These are phyloP conservation scores for Pichia sp. DNA, from an alignment of 1,139 yeast species.

Conservation along the genomic window DNA sequence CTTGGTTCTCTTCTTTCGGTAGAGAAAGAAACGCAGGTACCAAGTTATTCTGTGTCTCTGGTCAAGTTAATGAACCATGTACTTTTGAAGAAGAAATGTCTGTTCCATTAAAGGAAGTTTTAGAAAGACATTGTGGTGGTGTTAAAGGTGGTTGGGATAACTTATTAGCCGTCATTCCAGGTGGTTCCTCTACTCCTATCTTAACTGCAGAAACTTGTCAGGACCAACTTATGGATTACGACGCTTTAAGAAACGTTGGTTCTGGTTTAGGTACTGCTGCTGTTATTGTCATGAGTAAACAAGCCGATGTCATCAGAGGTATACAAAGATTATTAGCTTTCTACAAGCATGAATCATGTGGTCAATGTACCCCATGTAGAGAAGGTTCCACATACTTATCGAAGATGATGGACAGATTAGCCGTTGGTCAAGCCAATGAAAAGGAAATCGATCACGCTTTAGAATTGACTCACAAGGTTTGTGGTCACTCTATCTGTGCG, in stretches of 20 bases:
- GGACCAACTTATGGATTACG: constrained; percentile 78
- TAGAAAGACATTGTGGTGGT: constrained; percentile 90
- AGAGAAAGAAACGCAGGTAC: constrained; percentile 83
- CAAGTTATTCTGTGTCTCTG: constrained; percentile 81
- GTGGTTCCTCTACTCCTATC: constrained; percentile 85
- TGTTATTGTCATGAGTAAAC: constrained; percentile 84
- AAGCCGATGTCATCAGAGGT: constrained; percentile 79
- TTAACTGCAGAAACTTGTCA: constrained; percentile 67
- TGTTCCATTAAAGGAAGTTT: constrained; percentile 73
- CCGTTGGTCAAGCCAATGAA: constrained; percentile 72
- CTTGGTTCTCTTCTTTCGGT: constrained; percentile 81
- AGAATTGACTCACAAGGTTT: constrained; percentile 81
- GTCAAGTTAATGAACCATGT: constrained; percentile 89
- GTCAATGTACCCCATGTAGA: constrained; percentile 94
- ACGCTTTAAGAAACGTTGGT: constrained; percentile 79
- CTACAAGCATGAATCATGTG: constrained; percentile 90
- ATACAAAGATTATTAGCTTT: constrained; percentile 80
- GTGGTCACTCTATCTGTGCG: constrained; percentile 90
- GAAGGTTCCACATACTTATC: constrained; percentile 89
- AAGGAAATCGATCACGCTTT: constrained; percentile 80
- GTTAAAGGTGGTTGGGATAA: constrained; percentile 92
- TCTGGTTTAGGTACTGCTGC: constrained; percentile 93
- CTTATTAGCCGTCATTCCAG: constrained; percentile 81
- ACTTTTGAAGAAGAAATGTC: constrained; percentile 95
- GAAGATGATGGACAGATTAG: constrained; percentile 81